Percentiles rank a stretch among this genome's conserved stretches.
phyloP scores from a whole-genome alignment of 1,284 basidiomycete species.

The Austropuccinia psidii region DNA sequence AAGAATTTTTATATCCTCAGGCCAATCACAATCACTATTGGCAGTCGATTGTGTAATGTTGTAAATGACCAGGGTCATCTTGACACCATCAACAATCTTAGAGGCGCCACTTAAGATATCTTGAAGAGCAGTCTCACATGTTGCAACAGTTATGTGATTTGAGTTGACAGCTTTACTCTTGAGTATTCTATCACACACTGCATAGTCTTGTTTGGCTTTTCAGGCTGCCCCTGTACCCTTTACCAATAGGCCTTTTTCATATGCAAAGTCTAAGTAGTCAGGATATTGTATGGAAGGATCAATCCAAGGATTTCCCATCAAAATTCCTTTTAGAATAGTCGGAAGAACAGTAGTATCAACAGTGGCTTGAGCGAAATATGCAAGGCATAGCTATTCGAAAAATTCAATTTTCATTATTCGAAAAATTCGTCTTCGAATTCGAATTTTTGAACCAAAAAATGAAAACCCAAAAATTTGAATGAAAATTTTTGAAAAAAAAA shows the following conservation, averaged over 20 bases:
- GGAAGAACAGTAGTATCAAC: slow-evolving; percentile 5
- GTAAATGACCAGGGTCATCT: slow-evolving; percentile 8
- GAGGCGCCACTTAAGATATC: neutral
- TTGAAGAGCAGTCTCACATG: slow-evolving; percentile 12
- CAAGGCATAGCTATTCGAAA: too few relatives aligned
- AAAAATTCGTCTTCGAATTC: too few relatives aligned
- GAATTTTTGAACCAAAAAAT: too few relatives aligned
- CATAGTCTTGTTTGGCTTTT: slow-evolving; percentile 5
- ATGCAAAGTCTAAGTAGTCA: slow-evolving; percentile 57
- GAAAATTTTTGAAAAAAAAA: too few relatives aligned
- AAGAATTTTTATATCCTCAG: slow-evolving; percentile 70
- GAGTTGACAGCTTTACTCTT: neutral
- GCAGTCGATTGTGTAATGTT: slow-evolving; percentile 17
- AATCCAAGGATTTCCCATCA: slow-evolving; percentile 97
- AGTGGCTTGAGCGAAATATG: slow-evolving; percentile 60
- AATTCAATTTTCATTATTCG: too few relatives aligned
- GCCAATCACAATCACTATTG: slow-evolving; percentile 62
- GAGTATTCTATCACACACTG: neutral
- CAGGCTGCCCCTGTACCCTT: slow-evolving; percentile 1
- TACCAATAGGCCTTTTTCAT: slow-evolving; percentile 19
- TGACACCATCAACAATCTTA: slow-evolving; percentile 1
- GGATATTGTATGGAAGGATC: slow-evolving; percentile 82
- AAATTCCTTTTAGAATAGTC: slow-evolving; percentile 62
- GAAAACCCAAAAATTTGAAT: too few relatives aligned
- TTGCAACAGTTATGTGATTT: neutral